Conservation (phyloP, 805 yeast species). For the Saccharomycopsis selenospora region DNA sequence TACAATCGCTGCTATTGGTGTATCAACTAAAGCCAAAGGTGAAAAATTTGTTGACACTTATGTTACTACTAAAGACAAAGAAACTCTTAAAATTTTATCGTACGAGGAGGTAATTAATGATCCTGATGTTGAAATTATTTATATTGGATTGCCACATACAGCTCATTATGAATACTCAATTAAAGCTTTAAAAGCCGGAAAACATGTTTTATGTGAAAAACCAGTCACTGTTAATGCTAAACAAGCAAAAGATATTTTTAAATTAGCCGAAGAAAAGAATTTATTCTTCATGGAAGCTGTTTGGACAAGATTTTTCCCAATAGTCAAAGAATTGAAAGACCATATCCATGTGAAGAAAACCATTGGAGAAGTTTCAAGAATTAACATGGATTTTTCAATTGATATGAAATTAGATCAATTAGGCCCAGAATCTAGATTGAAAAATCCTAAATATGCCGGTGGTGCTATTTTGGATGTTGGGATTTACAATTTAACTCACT, state of each 20-base stretch:
- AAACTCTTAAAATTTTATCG: constrained; percentile 4
- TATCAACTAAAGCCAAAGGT: constrained; percentile 19
- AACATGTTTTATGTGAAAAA: constrained; percentile 50
- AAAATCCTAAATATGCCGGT: constrained; percentile 43
- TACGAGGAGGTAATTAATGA: constrained; percentile 41
- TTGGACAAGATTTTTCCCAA: constrained; percentile 51
- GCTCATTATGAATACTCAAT: constrained; percentile 41
- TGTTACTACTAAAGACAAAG: neutral
- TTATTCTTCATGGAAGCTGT: constrained; percentile 52
- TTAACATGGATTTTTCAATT: constrained; percentile 37
- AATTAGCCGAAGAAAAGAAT: constrained; percentile 37
- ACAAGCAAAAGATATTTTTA: constrained; percentile 37
- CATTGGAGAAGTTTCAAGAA: constrained; percentile 41
- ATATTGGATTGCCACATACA: constrained; percentile 49
- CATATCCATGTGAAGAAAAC: constrained; percentile 34
- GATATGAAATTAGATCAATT: constrained; percentile 30
- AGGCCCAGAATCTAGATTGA: constrained; percentile 32
- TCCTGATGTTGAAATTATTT: constrained; percentile 40
- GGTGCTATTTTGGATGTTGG: constrained; percentile 54
- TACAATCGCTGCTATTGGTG: constrained; percentile 22
- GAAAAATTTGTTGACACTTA: constrained; percentile 17
- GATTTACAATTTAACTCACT: constrained; percentile 43
- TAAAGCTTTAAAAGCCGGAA: constrained; percentile 36
- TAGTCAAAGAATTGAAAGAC: constrained; percentile 31
- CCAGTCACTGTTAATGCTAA: constrained; percentile 43